Conservation (phyloP, 345 rosid species). For the Eucalyptus paniculata region DNA sequence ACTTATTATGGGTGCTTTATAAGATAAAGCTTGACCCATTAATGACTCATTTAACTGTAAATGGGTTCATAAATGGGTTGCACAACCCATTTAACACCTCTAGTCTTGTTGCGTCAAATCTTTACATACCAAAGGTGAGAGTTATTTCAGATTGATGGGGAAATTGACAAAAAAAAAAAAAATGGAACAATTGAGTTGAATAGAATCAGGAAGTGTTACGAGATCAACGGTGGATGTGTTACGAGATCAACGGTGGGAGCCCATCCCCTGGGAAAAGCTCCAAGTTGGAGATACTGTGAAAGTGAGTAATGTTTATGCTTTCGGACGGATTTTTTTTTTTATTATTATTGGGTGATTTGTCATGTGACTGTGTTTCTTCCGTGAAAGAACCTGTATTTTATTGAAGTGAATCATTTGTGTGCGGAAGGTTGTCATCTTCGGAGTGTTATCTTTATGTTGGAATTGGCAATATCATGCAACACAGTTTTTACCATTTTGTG, state of each 20-base stretch:
- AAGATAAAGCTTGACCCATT: too few relatives aligned
- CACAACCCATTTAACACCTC: too few relatives aligned
- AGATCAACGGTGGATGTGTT: conserved; percentile 18
- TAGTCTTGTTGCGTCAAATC: neutral
- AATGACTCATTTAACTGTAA: too few relatives aligned
- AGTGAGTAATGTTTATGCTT: conserved; percentile 33
- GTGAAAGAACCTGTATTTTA: neutral
- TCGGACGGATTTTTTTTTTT: too few relatives aligned
- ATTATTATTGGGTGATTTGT: too few relatives aligned
- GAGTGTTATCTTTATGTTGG: neutral
- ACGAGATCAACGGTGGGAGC: conserved; percentile 66
- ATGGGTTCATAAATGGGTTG: too few relatives aligned
- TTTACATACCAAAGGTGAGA: neutral
- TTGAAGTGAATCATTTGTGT: neutral
- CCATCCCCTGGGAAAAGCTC: too few relatives aligned
- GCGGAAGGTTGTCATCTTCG: neutral
- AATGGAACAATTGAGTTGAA: too few relatives aligned
- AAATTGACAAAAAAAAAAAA: too few relatives aligned
- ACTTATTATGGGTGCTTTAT: too few relatives aligned
- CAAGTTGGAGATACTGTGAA: conserved; percentile 12
- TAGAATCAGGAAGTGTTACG: conserved; percentile 4
- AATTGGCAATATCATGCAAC: neutral
- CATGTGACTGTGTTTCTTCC: neutral
- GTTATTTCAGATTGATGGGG: too few relatives aligned
- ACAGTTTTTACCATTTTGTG: neutral